Base-by-base conservation (phyloP, 352 stramenopile species). In the Nothophytophthora sp. region DNA sequence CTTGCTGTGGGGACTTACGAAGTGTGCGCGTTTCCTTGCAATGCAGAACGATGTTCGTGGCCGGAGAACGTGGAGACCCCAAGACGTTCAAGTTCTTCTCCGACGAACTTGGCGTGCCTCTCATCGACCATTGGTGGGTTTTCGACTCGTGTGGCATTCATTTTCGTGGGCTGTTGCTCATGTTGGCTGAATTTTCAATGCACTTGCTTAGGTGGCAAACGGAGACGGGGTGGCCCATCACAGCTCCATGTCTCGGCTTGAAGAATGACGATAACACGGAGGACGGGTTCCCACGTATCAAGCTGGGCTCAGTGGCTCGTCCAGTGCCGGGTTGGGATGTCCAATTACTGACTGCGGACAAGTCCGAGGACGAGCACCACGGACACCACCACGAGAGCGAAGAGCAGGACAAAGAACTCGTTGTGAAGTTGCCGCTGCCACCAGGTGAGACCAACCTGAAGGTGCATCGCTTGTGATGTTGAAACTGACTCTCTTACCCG, bases 271-370 rank as follows among this genome's bases (percentile, higher is more conserved):
- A 73, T 37, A 41, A 70, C 18, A 55, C 43, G 13, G 67, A 72
- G 15, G 74, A 70, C 16, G 45, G 58, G 2, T 57, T 72, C 24
- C 76, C 76, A 3, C 67, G 73, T 1, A 76, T 86, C 42, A 88
- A 88, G 27, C 65, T 81, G 16, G 83, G 83, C 10, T 87, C 76
- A 23, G 75, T 83, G 10, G 78, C 63, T 29, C 70, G 65, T 11
- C 76, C 88, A 7, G 83, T 94, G 6, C 87, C 84, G 8, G 89
- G 89, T n/a, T 96, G 78, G 65, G 66, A 95, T 60, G 62, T 97
- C n/a, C 56, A 81, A 22, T 50, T 95, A 42, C 52, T 96, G 32
- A 82, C 78, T 20, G 56, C 76, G 12, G 57, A 86, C 23, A 77
- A 70, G 3, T 35, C 44, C 4, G 59, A 67, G 12, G 65, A 85